phyloP scores from a whole-genome alignment of 805 yeast species.

The Nakazawaea populi region DNA sequence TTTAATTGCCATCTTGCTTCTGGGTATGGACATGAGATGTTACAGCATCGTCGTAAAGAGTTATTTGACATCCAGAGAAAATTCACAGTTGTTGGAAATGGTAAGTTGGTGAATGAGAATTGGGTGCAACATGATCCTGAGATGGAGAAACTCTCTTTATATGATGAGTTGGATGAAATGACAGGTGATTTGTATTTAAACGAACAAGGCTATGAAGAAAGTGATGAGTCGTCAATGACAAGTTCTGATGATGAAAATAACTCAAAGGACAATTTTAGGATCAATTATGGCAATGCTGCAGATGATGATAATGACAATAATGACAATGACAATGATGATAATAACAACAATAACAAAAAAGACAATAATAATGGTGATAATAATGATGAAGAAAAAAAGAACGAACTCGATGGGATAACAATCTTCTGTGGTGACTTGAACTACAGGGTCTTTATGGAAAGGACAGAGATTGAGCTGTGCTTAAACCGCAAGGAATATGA shows the following conservation, averaged over 20 bases:
- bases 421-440: slow-evolving; percentile 51
- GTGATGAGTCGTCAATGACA: slow-evolving; percentile 11
- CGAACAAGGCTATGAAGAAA: slow-evolving; percentile 5
- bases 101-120: slow-evolving; percentile 3
- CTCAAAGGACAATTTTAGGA: background rate
- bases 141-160: slow-evolving; percentile 16
- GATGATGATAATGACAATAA: slow-evolving; percentile 10
- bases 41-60: slow-evolving; percentile 10
- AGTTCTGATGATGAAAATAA: background rate
- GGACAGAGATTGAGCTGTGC: slow-evolving; percentile 7
- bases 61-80: slow-evolving; percentile 11
- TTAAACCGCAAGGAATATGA: slow-evolving; percentile 24
- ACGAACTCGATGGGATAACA: slow-evolving; percentile 16
- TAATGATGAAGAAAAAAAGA: slow-evolving; percentile 13
- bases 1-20: slow-evolving; percentile 52
- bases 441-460: slow-evolving; percentile 32
- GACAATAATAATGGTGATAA: background rate
- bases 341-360: background rate
- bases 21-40: slow-evolving; percentile 24
- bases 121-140: slow-evolving; percentile 22
- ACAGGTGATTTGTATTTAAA: slow-evolving; percentile 12
- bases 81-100: slow-evolving; percentile 7
- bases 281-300: background rate
- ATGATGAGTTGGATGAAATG: slow-evolving; percentile 19
- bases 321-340: slow-evolving; percentile 13